These are phyloP conservation scores for Penicillium lividum DNA, from an alignment of 495 filamentous ascomycete genomes.

Conservation along the genomic window DNA sequence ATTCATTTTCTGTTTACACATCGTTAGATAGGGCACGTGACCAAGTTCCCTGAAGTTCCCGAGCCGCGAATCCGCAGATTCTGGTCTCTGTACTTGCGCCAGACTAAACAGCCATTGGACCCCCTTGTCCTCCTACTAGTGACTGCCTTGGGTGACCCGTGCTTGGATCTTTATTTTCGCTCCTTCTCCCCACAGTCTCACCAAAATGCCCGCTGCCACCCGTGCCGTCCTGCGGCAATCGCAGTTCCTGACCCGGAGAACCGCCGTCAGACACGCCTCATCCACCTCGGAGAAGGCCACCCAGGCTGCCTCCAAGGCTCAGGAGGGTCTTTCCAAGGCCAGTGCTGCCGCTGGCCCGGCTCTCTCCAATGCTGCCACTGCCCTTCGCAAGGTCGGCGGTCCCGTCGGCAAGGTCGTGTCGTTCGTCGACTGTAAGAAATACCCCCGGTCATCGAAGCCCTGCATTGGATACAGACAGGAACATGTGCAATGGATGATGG, in stretches of 20 bases:
- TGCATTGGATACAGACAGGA: slow-evolving; percentile 5
- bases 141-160: slow-evolving; percentile 31
- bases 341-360: slow-evolving; percentile 76
- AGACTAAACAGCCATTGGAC: slow-evolving; percentile 48
- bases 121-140: slow-evolving; percentile 33
- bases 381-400: slow-evolving; percentile 78
- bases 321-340: slow-evolving; percentile 82
- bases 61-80: slow-evolving; percentile 47
- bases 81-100: slow-evolving; percentile 43
- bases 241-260: slow-evolving; percentile 58
- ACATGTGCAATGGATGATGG: background rate
- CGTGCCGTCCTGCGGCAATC: slow-evolving; percentile 64
- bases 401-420: slow-evolving; percentile 77
- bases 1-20: slow-evolving; percentile 4
- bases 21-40: slow-evolving; percentile 24
- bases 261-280: slow-evolving; percentile 61
- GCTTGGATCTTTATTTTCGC: slow-evolving; percentile 29
- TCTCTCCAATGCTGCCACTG: slow-evolving; percentile 66
- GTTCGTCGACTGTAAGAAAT: slow-evolving; percentile 80
- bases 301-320: slow-evolving; percentile 71
- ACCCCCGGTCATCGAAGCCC: slow-evolving; percentile 2
- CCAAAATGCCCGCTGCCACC: slow-evolving; percentile 52
- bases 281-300: slow-evolving; percentile 73
- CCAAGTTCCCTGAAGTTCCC: slow-evolving; percentile 47
- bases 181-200: slow-evolving; percentile 30